phyloP scores from a whole-genome alignment of 495 filamentous ascomycete species.

The Lophiotrema nucula region DNA sequence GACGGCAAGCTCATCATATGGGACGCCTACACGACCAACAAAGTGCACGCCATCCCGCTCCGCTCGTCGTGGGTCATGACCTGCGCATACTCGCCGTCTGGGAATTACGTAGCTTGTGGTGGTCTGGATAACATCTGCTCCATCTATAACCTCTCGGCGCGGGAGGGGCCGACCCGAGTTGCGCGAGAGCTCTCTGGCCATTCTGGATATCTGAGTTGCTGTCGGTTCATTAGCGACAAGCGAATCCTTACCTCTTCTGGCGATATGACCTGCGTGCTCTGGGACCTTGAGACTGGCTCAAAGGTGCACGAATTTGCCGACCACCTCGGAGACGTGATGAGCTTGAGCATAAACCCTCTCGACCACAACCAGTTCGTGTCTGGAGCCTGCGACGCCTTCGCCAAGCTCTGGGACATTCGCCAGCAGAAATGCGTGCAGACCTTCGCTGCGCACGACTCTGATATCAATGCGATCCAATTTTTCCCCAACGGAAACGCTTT shows the following conservation, averaged over 20 bases:
- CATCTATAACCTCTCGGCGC: slow-evolving; percentile 96
- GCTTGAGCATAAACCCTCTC: slow-evolving; percentile 98
- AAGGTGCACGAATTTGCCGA: slow-evolving; percentile 99
- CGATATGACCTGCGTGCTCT: slow-evolving; percentile 99
- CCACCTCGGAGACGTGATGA: slow-evolving; percentile 98
- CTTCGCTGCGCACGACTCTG: slow-evolving; percentile 96
- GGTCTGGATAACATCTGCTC: slow-evolving; percentile 99
- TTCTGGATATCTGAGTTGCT: slow-evolving; percentile 97
- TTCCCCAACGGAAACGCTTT: slow-evolving; percentile 99
- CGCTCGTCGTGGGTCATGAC: slow-evolving; percentile 99
- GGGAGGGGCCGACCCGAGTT: slow-evolving; percentile 93
- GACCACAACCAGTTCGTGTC: slow-evolving; percentile 99
- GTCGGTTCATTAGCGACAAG: slow-evolving; percentile 97
- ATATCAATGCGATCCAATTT: slow-evolving; percentile 99
- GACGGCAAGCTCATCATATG: slow-evolving; percentile 99
- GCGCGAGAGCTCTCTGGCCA: slow-evolving; percentile 96
- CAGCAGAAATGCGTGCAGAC: slow-evolving; percentile 98
- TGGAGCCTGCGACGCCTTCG: slow-evolving; percentile 96
- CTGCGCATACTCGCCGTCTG: slow-evolving; percentile 96
- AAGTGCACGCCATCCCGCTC: slow-evolving; percentile 98
- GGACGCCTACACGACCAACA: slow-evolving; percentile 99
- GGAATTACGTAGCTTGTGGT: slow-evolving; percentile 97
- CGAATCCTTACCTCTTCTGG: slow-evolving; percentile 97
- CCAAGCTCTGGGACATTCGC: slow-evolving; percentile 98
- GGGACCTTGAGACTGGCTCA: slow-evolving; percentile 96